phyloP scores from a whole-genome alignment of 805 yeast genomes.

The Pichia cabralensis region DNA sequence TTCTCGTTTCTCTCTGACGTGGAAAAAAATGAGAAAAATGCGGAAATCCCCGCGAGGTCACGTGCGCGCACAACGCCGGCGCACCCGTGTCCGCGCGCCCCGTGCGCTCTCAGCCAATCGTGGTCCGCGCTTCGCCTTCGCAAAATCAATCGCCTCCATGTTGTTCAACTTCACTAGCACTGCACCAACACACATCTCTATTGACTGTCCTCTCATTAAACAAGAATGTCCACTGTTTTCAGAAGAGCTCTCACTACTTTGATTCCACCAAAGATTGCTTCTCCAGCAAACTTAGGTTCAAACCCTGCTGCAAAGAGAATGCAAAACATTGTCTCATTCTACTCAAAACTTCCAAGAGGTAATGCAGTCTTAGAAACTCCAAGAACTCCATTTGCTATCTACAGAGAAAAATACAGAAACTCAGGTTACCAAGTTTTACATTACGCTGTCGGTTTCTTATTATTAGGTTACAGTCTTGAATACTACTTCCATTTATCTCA shows the following conservation, averaged over 20 bases:
- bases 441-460: constrained; percentile 55
- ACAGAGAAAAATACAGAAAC: constrained; percentile 79
- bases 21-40: no score
- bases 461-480: constrained; percentile 83
- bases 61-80: no score
- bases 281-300: constrained; percentile 84
- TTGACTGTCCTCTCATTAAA: no score
- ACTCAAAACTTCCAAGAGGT: constrained; percentile 94
- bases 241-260: constrained; percentile 92
- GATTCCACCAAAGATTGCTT: constrained; percentile 98
- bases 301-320: constrained; percentile 96
- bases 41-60: no score
- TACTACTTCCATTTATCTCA: constrained; percentile 82
- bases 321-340: constrained; percentile 89
- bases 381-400: constrained; percentile 59
- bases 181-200: no score
- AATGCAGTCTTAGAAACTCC: constrained; percentile 69
- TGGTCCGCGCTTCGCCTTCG: no score
- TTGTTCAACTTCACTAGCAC: no score
- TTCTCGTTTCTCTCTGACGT: no score
- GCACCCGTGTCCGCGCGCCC: no score
- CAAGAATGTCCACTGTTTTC: constrained; percentile 66
- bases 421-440: constrained; percentile 78
- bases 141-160: no score
- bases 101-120: no score